Evolutionary conservation across 2,329 filamentous ascomycete species (phyloP), one percentile per base, ranked within the genome.

Genomic region (Helotiales sp.): DNA sequence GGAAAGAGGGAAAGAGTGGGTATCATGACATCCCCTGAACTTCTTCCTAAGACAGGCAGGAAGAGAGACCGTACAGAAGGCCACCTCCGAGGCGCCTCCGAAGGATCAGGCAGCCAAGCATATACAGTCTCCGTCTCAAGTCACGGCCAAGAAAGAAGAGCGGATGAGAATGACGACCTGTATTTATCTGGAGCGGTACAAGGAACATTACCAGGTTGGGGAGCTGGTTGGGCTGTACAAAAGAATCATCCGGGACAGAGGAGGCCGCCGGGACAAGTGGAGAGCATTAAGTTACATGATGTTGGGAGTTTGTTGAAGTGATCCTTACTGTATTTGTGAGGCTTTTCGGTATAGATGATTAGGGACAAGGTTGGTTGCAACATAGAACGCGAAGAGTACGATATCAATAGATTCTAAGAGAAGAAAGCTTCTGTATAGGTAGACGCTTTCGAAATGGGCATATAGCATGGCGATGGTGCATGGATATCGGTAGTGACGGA

Each of bases 231-330:
- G 67, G 60, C 52, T 6, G 67, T 69, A 10, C 66, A 68, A 33
- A 58, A 55, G 29, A 58, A 61, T 48, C 13, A 30, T 30, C 17
- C 4, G 17, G 27, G 24, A 8, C 31, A 49, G 17, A 46, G 48
- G 47, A 53, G 34, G 8, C 9, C 15, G 3, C 47, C 55, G n/a
- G 57, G 44, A 12, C 61, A 59, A 47, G 58, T 66, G 5, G 64
- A 70, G 49, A 66, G 59, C 55, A 67, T 70, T 38, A 61, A 61
- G 61, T 53, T 70, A 19, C 52, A 66, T 47, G 68, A 70, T 63
- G 67, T 70, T 27, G 67, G 67, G 22, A 66, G 52, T 17, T 44
- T 70, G 17, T 50, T 69, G 17, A 69, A 67, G 54, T 69, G 46
- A 44, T 44, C 3, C n/a, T n/a, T n/a, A n/a, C n/a, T n/a, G n/a